Evolutionary conservation across 306 rosid genomes (phyloP).

Genomic region (Vicia villosa): DNA sequence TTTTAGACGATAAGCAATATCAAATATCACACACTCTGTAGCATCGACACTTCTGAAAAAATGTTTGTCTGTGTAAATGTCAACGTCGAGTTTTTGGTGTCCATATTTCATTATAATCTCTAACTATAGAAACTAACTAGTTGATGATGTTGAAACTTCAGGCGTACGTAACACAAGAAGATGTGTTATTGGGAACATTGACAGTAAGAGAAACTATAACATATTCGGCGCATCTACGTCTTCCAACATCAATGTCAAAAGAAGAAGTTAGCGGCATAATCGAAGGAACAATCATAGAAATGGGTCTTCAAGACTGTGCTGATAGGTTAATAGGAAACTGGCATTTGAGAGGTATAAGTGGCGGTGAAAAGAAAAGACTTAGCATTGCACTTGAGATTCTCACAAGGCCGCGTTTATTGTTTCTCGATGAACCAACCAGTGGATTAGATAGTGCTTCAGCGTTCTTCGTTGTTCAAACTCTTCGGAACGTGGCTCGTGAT

Average conservation of each 20-base stretch:
- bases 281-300: conserved; percentile 76
- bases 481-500: conserved; percentile 72
- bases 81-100: no score
- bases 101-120: neutral
- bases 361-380: conserved; percentile 85
- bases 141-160: conserved; percentile 30
- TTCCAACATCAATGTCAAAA: conserved; percentile 54
- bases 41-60: no score
- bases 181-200: conserved; percentile 75
- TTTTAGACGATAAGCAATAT: no score
- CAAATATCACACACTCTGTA: no score
- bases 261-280: conserved; percentile 57
- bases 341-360: conserved; percentile 85
- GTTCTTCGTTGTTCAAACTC: conserved; percentile 81
- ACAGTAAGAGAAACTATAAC: conserved; percentile 74
- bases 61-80: no score
- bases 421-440: conserved; percentile 90
- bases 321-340: conserved; percentile 74
- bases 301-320: conserved; percentile 90
- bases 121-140: neutral
- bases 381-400: conserved; percentile 89
- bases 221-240: conserved; percentile 70
- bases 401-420: conserved; percentile 69
- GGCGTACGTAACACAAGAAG: conserved; percentile 95
- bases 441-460: conserved; percentile 91